Base-by-base conservation (phyloP, 164 flowering plant species). In the Cinnamomum micranthum region DNA sequence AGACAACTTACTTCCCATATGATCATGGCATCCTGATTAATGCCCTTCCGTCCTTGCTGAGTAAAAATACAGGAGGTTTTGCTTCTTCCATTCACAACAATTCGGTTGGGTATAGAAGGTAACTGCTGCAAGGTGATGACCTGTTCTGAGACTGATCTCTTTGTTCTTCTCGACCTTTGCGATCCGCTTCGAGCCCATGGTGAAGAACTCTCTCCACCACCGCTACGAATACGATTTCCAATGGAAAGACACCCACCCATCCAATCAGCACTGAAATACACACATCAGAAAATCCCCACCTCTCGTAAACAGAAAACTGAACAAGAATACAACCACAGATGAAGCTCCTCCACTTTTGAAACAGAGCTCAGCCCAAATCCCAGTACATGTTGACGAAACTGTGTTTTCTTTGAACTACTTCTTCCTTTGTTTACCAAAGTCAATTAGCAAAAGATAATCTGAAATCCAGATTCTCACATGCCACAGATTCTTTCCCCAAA, bases 21-120 rank as follows among this genome's bases (percentile, higher is more conserved):
- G 74, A 92, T 77, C 98, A 94, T 94, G 71, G 98, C 92, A 82
- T 94, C 98, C 83, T 94, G 98, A 78, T 94, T 94, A 65, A 91
- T 88, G 69, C 98, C 97, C 83, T 94, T 94, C 55, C 97, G 89
- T 9, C 98, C 98, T 76, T 92, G 97, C 80, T 92, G 97, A 23
- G 98, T 92, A 81, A 91, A 94, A 70, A 94, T 82, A 76, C 96
- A 94, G 64, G 97, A 89, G 77, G 77, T 82, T 59, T 83, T 85
- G 72, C 90, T 92, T 81, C 85, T 90, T 24, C 97, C 95, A 84
- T 92, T 94, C 25, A 85, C 72, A 82, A 87, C 86, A 73, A 89
- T 83, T 74, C 98, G 86, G 77, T 88, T 89, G 33, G 96, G 93
- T 6, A 91, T 77, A 6, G 86, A 81, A n/a, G 87, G 80, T 60